phyloP scores from a whole-genome alignment of 1,139 yeast species.

The Suhomyces taliae region DNA sequence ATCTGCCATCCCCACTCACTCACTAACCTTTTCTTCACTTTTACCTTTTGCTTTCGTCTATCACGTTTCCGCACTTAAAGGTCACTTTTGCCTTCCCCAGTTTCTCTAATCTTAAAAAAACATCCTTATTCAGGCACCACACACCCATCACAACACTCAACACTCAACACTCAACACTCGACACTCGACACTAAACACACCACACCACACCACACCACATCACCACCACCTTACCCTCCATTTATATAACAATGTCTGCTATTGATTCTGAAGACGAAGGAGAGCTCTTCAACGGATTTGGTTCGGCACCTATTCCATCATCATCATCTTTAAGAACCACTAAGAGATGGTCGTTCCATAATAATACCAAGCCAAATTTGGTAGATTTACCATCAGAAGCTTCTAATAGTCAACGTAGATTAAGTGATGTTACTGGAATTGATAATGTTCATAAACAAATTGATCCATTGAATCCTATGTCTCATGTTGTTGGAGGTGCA shows the following conservation, averaged over 20 bases:
- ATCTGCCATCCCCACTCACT: too few relatives aligned
- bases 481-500: slow-evolving; percentile 39
- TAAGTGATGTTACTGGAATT: slow-evolving; percentile 43
- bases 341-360: slow-evolving; percentile 48
- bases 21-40: too few relatives aligned
- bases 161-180: background rate
- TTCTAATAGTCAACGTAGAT: slow-evolving; percentile 28
- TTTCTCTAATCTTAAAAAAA: too few relatives aligned
- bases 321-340: slow-evolving; percentile 28
- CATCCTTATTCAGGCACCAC: too few relatives aligned
- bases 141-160: too few relatives aligned
- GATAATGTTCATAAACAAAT: slow-evolving; percentile 59
- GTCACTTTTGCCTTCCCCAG: too few relatives aligned
- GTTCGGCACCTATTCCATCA: slow-evolving; percentile 34
- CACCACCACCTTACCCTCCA: background rate
- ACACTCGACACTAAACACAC: background rate
- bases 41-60: too few relatives aligned
- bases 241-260: slow-evolving; percentile 15
- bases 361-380: slow-evolving; percentile 37
- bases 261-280: slow-evolving; percentile 32
- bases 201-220: background rate
- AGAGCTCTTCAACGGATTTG: slow-evolving; percentile 43
- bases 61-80: too few relatives aligned
- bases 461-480: slow-evolving; percentile 56
- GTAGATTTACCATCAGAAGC: slow-evolving; percentile 34